Conservation (phyloP, 331 rosid species). For the Prunus yedoensis region DNA sequence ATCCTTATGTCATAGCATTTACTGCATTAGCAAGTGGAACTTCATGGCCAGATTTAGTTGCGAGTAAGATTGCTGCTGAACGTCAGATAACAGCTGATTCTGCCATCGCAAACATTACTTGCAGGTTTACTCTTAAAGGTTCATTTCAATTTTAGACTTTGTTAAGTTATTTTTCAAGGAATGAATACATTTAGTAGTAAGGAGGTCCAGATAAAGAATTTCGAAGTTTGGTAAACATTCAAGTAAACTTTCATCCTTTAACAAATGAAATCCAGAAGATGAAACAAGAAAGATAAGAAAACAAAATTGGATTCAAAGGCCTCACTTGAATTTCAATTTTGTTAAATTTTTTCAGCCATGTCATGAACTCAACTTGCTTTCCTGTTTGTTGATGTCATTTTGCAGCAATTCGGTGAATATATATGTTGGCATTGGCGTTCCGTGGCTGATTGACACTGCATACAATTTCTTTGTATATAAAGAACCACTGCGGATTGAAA, state of each 20-base stretch:
- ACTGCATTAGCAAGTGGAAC: slow-evolving; percentile 96
- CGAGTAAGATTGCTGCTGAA: slow-evolving; percentile 96
- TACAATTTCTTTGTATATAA: slow-evolving; percentile 71
- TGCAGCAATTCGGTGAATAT: slow-evolving; percentile 92
- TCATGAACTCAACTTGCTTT: slow-evolving; percentile 17
- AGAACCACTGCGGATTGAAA: slow-evolving; percentile 65
- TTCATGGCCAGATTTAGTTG: slow-evolving; percentile 99
- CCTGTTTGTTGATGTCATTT: slow-evolving; percentile 5
- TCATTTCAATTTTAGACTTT: slow-evolving; percentile 19
- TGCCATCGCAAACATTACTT: slow-evolving; percentile 95
- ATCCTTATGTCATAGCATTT: slow-evolving; percentile 90
- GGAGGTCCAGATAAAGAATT: background rate
- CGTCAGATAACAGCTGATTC: slow-evolving; percentile 95
- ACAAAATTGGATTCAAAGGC: no score
- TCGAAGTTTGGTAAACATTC: background rate
- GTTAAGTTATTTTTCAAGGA: background rate
- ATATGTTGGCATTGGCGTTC: slow-evolving; percentile 89
- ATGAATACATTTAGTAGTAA: background rate
- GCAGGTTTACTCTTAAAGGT: slow-evolving; percentile 66
- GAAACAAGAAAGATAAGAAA: no score
- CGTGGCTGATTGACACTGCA: slow-evolving; percentile 82
- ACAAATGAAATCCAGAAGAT: no score
- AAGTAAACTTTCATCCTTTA: no score
- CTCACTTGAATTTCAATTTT: background rate
- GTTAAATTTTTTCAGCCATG: background rate